These are phyloP conservation scores for Caryopteris hybrid DNA, from an alignment of 305 asterid species.

Conservation along the genomic window DNA sequence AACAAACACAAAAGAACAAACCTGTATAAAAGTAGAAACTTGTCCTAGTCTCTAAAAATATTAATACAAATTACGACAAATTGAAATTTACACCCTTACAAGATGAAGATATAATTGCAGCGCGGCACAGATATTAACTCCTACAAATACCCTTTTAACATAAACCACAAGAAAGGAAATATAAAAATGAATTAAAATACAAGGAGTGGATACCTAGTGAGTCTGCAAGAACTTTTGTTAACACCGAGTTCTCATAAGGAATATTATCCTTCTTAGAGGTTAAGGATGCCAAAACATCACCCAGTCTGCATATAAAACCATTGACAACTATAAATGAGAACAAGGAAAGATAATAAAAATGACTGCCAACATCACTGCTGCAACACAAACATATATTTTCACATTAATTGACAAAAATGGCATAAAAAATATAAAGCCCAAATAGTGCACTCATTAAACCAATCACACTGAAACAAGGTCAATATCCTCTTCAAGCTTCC, in stretches of 20 bases:
- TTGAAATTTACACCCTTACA: slow-evolving; percentile 3
- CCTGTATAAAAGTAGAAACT: neutral
- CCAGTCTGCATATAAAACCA: slow-evolving; percentile 67
- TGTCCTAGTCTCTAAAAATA: slow-evolving; percentile 12
- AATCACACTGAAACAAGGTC: neutral
- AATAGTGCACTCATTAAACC: neutral
- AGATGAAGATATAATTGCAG: slow-evolving; percentile 6
- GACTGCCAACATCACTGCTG: neutral
- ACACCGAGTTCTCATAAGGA: slow-evolving; percentile 77
- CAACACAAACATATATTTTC: slow-evolving; percentile 5
- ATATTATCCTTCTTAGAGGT: slow-evolving; percentile 67
- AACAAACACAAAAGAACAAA: slow-evolving; percentile 7
- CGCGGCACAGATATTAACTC: neutral
- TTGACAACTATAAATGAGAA: slow-evolving; percentile 10
- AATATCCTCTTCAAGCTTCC: slow-evolving; percentile 8
- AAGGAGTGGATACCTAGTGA: slow-evolving; percentile 56
- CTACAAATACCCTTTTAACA: neutral
- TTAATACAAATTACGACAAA: slow-evolving; percentile 5
- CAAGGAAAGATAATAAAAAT: slow-evolving; percentile 11
- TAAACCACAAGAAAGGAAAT: neutral
- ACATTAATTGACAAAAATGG: neutral
- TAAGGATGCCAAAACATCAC: slow-evolving; percentile 88
- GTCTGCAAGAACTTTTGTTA: slow-evolving; percentile 80
- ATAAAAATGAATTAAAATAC: slow-evolving; percentile 5
- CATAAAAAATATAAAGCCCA: slow-evolving; percentile 1